Base-by-base conservation (phyloP, 2,329 filamentous ascomycete genomes). In the Zarea fungicola region DNA sequence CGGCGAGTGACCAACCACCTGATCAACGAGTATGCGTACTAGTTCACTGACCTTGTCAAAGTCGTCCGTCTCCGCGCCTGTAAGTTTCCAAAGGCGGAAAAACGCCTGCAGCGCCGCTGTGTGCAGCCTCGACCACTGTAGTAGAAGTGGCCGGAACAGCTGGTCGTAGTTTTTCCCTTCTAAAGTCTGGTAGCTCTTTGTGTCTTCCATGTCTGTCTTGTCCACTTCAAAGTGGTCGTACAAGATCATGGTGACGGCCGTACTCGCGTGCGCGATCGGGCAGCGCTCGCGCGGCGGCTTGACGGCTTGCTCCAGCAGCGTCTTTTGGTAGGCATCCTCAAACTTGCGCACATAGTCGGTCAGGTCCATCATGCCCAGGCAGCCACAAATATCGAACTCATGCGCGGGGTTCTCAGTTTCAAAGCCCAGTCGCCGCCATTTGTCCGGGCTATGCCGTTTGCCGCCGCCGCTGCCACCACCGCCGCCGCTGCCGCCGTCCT, bases 191-290 rank as follows among this genome's bases (percentile, higher is more conserved):
- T 91, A 89, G 19, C 79, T 82, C 65, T 89, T 86, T 13, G 80
- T 75, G 59, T 95, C 90, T 55, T 92, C 86, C 43, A 86, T 71
- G 44, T 95, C 89, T 4, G 83, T 80, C 64, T 85, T 89, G 58
- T 95, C 90, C 32, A 97, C 87, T 52, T 96, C 90, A 59, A 99
- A 99, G 65, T 97, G 90, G 58, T 97, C 90, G 66, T 93, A 97
- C 3, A 99, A 71, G 31, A 95, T 89, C 57, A 85, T 78, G 1
- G 92, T 97, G 31, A 96, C 83, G 0, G 89, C 84, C 55, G 97
- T 71, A 60, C 90, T 96, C 10, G 90, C 89, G 50, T 87, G 80
- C 4, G 91, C 90, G 55, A 99, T 77, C 1, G 93, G 93, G 64
- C 91, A 96, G 31, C 92, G 81, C 62, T 89, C 81, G 44, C 81